Percentiles rank a stretch among this genome's conserved stretches.
phyloP scores from a whole-genome alignment of 2,329 filamentous ascomycete genomes.

The Coniochaeta hoffmannii region DNA sequence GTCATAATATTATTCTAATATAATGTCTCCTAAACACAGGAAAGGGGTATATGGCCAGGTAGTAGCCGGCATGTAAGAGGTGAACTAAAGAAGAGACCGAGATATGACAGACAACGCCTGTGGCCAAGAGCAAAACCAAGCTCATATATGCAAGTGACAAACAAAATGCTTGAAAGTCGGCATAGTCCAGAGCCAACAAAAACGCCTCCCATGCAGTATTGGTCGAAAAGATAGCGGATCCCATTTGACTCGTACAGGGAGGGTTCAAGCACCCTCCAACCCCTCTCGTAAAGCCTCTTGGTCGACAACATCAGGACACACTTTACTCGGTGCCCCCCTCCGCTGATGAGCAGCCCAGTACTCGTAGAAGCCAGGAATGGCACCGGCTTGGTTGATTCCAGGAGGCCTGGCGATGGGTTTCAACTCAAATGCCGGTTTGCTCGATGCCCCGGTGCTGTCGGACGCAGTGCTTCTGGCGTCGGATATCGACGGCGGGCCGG shows the following conservation, averaged over 20 bases:
- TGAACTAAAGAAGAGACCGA: background rate
- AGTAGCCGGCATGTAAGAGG: background rate
- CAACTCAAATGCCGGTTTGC: constrained; percentile 11
- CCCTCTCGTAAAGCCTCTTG: constrained; percentile 53
- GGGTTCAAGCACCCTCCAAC: constrained; percentile 31
- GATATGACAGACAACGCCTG: background rate
- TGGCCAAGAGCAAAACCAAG: background rate
- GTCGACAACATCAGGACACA: constrained; percentile 52
- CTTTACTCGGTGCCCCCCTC: constrained; percentile 45
- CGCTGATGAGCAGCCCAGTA: constrained; percentile 43
- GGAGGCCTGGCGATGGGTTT: constrained; percentile 43
- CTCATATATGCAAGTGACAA: background rate
- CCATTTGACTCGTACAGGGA: background rate
- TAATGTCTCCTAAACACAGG: background rate
- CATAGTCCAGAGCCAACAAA: background rate
- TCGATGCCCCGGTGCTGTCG: constrained; percentile 2
- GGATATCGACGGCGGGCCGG: background rate
- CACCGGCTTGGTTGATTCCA: constrained; percentile 73
- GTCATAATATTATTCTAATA: background rate
- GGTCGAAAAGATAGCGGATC: background rate
- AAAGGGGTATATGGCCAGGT: background rate
- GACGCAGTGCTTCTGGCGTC: background rate
- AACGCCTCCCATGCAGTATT: background rate
- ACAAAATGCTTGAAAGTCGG: background rate
- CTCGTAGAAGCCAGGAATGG: constrained; percentile 65